These are phyloP conservation scores for Alternaria infectoria DNA, from an alignment of 2,329 filamentous ascomycete species.

Conservation along the genomic window DNA sequence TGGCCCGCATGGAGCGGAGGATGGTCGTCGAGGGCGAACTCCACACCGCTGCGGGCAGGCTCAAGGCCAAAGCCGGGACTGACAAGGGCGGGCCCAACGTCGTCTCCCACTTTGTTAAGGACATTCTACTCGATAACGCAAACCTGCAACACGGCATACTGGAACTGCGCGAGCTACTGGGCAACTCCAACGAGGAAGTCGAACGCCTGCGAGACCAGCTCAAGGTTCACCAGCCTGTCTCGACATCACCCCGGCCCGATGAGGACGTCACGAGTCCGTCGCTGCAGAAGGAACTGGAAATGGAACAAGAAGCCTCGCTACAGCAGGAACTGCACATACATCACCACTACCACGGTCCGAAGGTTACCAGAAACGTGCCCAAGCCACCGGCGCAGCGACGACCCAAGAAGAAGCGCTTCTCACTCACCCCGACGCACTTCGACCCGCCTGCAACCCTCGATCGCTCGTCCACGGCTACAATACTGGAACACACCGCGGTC, in stretches of 20 bases:
- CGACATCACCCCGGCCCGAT: conserved; percentile 13
- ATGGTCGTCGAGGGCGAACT: conserved; percentile 83
- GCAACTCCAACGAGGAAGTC: conserved; percentile 93
- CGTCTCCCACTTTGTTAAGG: conserved; percentile 95
- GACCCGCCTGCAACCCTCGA: conserved; percentile 50
- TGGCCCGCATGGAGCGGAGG: conserved; percentile 83
- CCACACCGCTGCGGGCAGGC: conserved; percentile 75
- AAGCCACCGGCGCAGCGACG: conserved; percentile 59
- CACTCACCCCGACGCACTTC: conserved; percentile 62
- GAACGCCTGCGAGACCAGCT: conserved; percentile 84
- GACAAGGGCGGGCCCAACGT: conserved; percentile 69
- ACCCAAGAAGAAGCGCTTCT: conserved; percentile 73
- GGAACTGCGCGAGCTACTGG: conserved; percentile 87
- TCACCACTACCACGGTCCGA: conserved; percentile 80
- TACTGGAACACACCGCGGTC: conserved; percentile 68
- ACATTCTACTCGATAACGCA: conserved; percentile 93
- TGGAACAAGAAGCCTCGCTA: conserved; percentile 31
- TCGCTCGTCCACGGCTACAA: conserved; percentile 60
- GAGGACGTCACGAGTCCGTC: conserved; percentile 52
- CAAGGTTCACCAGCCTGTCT: conserved; percentile 74
- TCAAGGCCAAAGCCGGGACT: conserved; percentile 72
- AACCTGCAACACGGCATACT: conserved; percentile 90
- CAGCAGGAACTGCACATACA: conserved; percentile 80
- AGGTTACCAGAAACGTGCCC: conserved; percentile 51
- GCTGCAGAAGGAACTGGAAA: conserved; percentile 74